Conservation (phyloP, 768 basidiomycete species). For the Leccinum arenicola region DNA sequence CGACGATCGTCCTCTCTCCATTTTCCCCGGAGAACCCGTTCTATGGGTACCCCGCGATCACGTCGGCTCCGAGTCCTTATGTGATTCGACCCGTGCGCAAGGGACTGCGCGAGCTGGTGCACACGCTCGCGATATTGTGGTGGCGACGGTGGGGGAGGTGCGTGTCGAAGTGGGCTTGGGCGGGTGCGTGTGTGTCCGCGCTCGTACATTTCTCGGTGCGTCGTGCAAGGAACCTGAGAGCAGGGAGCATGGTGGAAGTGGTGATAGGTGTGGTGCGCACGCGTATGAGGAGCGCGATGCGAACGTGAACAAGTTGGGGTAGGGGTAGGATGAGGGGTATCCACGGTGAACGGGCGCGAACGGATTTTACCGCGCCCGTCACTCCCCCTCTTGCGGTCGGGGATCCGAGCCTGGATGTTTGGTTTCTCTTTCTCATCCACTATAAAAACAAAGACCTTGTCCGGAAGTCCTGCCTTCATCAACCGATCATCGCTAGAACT, state of each 20-base stretch:
- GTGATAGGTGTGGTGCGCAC: neutral
- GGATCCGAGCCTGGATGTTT: neutral
- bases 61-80: conserved; percentile 33
- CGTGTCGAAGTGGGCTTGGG: conserved; percentile 10
- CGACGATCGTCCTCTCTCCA: conserved; percentile 38
- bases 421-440: neutral
- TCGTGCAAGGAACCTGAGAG: neutral
- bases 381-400: neutral
- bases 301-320: neutral
- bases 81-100: conserved; percentile 58
- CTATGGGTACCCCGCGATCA: conserved; percentile 62
- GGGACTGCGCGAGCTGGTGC: conserved; percentile 64
- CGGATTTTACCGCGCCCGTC: no score
- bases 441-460: neutral
- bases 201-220: conserved; percentile 11
- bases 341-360: neutral
- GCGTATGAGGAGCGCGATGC: neutral
- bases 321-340: neutral
- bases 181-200: conserved; percentile 30
- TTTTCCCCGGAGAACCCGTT: conserved; percentile 69
- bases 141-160: conserved; percentile 64
- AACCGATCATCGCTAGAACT: neutral
- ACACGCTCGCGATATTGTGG: conserved; percentile 60
- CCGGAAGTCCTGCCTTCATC: neutral
- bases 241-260: neutral